Percentiles rank a stretch among this genome's conserved stretches.
These are phyloP conservation scores for Silybum marianum DNA, from an alignment of 129 eudicot species.

Conservation along the genomic window DNA sequence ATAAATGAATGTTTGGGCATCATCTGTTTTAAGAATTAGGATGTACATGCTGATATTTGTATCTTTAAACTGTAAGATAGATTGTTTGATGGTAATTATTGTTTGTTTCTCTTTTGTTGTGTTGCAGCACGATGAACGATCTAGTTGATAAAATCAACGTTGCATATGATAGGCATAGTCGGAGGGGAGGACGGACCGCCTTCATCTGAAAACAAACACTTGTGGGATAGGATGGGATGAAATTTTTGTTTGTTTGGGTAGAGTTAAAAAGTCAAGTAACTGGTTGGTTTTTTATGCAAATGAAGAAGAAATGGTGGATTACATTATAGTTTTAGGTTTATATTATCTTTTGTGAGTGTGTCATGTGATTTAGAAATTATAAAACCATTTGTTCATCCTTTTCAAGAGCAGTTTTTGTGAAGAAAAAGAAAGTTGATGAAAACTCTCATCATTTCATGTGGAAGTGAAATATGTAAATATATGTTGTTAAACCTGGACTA, in stretches of 20 bases:
- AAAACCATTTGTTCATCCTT: not conserved
- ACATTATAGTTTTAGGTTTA: not conserved
- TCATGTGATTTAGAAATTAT: not conserved
- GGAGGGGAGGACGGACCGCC: conserved; percentile 93
- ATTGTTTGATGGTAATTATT: not conserved
- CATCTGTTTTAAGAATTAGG: not conserved
- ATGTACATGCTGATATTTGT: not conserved
- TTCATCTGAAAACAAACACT: conserved; percentile 50
- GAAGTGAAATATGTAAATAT: not conserved
- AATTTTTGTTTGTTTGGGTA: conserved; percentile 21
- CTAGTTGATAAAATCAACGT: conserved; percentile 91
- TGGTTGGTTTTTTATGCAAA: not conserved
- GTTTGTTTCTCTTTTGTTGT: not conserved
- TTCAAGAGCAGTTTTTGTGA: not conserved
- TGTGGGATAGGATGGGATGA: not conserved
- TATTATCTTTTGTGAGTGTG: not conserved
- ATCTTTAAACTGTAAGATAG: not conserved
- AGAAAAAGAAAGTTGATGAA: not conserved
- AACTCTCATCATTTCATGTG: not conserved
- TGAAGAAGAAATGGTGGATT: not conserved
- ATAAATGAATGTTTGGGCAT: not conserved
- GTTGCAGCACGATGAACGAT: conserved; percentile 88
- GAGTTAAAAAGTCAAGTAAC: conserved; percentile 8
- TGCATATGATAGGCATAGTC: conserved; percentile 85
- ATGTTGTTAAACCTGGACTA: too few relatives aligned